These are phyloP conservation scores for Cordyceps cateniannulata DNA, from an alignment of 2,329 filamentous ascomycete species.

Conservation along the genomic window DNA sequence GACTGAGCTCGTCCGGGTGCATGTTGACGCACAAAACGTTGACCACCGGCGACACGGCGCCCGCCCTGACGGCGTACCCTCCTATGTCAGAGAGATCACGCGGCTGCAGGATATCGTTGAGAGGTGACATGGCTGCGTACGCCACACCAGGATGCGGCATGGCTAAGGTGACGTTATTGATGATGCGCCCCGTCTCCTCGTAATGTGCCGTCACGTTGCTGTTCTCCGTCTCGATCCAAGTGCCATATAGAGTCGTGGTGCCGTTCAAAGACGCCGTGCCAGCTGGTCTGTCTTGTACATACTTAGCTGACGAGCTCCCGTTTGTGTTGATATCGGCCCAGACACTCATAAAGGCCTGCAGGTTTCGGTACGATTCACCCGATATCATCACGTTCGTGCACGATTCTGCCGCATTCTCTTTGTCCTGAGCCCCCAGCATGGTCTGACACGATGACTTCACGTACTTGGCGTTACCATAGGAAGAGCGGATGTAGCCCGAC, in stretches of 20 bases:
- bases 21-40: conserved; percentile 71
- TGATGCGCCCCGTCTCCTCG: conserved; percentile 43
- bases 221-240: conserved; percentile 58
- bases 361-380: conserved; percentile 64
- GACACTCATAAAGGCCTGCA: conserved; percentile 50
- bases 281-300: conserved; percentile 44
- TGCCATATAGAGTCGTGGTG: conserved; percentile 63
- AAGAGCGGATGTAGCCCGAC: conserved; percentile 49
- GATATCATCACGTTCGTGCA: conserved; percentile 66
- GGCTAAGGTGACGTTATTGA: conserved; percentile 72
- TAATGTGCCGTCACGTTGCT: conserved; percentile 47
- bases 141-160: conserved; percentile 69
- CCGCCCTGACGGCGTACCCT: conserved; percentile 60
- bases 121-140: conserved; percentile 51
- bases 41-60: conserved; percentile 62
- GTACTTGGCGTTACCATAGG: conserved; percentile 58
- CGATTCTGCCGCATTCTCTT: conserved; percentile 36
- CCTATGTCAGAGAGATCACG: conserved; percentile 58
- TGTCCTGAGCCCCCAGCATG: conserved; percentile 46
- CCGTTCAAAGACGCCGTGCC: conserved; percentile 61
- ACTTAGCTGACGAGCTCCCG: conserved; percentile 32
- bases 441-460: conserved; percentile 52
- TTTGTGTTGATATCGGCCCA: conserved; percentile 46
- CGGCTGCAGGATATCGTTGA: conserved; percentile 66
- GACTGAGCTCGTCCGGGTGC: conserved; percentile 49